Percentiles rank a stretch among this genome's conserved stretches.
phyloP scores from a whole-genome alignment of 257 asterid species.

The Solanum pimpinellifolium region DNA sequence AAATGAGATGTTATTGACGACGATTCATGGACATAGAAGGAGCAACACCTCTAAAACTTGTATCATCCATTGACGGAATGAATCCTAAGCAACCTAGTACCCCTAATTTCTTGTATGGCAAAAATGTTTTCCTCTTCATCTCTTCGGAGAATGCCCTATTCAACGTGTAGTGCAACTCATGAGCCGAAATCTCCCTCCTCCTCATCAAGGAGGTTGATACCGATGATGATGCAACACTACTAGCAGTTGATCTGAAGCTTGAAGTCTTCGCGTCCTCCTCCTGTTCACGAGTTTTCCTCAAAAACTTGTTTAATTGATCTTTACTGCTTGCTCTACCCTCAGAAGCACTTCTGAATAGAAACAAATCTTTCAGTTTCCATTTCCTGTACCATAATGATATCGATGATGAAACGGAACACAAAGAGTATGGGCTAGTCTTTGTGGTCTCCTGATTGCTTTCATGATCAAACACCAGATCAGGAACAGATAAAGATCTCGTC shows the following conservation, averaged over 20 bases:
- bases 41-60: slow-evolving; percentile 23
- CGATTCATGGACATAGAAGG: slow-evolving; percentile 9
- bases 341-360: slow-evolving; percentile 86
- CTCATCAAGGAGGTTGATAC: slow-evolving; percentile 42
- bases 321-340: slow-evolving; percentile 53
- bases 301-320: slow-evolving; percentile 30
- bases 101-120: slow-evolving; percentile 68
- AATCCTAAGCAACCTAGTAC: slow-evolving; percentile 77
- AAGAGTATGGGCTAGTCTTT: not conserved
- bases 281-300: slow-evolving; percentile 2
- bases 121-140: slow-evolving; percentile 57
- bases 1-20: not conserved
- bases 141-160: slow-evolving; percentile 69
- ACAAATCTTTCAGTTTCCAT: slow-evolving; percentile 78
- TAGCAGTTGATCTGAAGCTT: slow-evolving; percentile 54
- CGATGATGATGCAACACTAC: slow-evolving; percentile 31
- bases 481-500: slow-evolving; percentile 64
- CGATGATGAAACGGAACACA: slow-evolving; percentile 13
- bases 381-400: slow-evolving; percentile 41
- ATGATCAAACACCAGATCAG: slow-evolving; percentile 45
- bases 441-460: slow-evolving; percentile 15
- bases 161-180: slow-evolving; percentile 67
- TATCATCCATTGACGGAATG: slow-evolving; percentile 25
- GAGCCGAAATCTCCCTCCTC: slow-evolving; percentile 51
- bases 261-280: slow-evolving; percentile 34